Base-by-base conservation (phyloP, 1,284 basidiomycete genomes). In the Puccinia novopanici region DNA sequence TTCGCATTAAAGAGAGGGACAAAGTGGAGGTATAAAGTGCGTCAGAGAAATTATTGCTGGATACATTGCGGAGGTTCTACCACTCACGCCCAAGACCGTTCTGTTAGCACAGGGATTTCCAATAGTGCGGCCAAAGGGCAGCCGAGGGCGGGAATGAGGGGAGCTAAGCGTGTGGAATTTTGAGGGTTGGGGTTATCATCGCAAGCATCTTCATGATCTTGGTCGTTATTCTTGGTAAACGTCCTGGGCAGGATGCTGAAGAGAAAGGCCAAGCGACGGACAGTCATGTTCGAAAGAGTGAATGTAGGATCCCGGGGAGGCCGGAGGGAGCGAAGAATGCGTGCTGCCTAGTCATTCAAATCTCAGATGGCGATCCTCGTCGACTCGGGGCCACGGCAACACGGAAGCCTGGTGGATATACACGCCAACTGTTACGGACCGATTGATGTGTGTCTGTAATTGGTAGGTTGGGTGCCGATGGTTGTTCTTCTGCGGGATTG, bases 21-120 rank as follows among this genome's bases (percentile, higher is more conserved):
- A 67, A 24, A 27, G n/a, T 63, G 2, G 34, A 40, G 37, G 61
- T n/a, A n/a, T n/a, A 45, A 45, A 45, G 45, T 45, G 15, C 15
- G 45, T 45, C 19, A 63, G 37, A 45, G 17, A 27, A 27, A 27
- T 22, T n/a, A 22, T 67, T 24, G 19, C 0, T 13, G n/a, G 34
- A 5, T 13, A 15, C 0, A 24, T 67, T n/a, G n/a, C n/a, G n/a
- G n/a, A 24, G n/a, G 2, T 24, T 22, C 40, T 37, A 19, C 8
- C 37, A 70, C 73, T 42, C n/a, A 75, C 72, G n/a, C 45, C 50
- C 42, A 59, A 50, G 40, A 57, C 27, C 45, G 71, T 67, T 77
- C 79, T 57, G 75, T 61, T 19, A 77, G 54, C 48, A 59, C 79
- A 30, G 72, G 71, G 2, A 75, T 59, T 45, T 67, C 79, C 57